Percentiles rank a stretch among this genome's conserved stretches.
phyloP scores from a whole-genome alignment of 495 filamentous ascomycete genomes.

The Ramalina intermedia region DNA sequence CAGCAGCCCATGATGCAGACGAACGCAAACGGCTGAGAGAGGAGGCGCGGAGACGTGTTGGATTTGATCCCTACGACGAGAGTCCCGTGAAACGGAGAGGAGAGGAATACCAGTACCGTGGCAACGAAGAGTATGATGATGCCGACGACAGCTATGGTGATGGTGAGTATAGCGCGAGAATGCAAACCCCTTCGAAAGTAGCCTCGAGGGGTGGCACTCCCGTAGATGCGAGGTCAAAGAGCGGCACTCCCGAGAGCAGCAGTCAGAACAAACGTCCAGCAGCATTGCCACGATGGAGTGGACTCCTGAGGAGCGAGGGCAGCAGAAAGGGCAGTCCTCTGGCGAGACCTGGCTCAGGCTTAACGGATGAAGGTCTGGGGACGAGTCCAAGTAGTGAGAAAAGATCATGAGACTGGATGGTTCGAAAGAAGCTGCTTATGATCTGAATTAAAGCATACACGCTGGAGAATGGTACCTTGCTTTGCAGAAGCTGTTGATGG shows the following conservation, averaged over 20 bases:
- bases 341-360: constrained; percentile 6
- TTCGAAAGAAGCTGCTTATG: no score
- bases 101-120: constrained; percentile 42
- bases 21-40: constrained; percentile 53
- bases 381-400: constrained; percentile 8
- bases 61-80: constrained; percentile 78
- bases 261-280: not conserved
- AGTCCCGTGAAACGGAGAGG: constrained; percentile 50
- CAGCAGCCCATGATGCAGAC: constrained; percentile 55
- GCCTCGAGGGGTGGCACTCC: not conserved
- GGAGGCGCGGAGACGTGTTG: constrained; percentile 63
- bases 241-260: constrained; percentile 14
- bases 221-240: not conserved
- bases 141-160: constrained; percentile 7
- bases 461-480: no score
- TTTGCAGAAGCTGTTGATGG: no score
- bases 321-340: constrained; percentile 14
- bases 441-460: no score
- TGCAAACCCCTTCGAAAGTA: not conserved
- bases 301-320: not conserved
- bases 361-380: constrained; percentile 18
- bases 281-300: constrained; percentile 1
- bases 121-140: constrained; percentile 5
- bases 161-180: constrained; percentile 8
- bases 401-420: no score